Evolutionary conservation across 176 grass and related monocot species (phyloP).

Genomic region (Puya raimondii): DNA sequence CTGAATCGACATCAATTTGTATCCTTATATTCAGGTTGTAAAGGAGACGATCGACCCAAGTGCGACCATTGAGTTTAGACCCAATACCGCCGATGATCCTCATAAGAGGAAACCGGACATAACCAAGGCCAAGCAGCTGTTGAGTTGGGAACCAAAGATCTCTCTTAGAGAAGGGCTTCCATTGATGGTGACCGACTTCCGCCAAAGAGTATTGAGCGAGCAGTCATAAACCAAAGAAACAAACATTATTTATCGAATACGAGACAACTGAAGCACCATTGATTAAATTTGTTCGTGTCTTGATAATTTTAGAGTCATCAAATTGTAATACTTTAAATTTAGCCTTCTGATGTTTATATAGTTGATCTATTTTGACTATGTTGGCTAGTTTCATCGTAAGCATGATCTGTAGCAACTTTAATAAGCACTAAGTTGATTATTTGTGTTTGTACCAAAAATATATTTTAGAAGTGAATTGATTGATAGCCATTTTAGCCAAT

Average conservation of each 20-base stretch:
- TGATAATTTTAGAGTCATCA: slow-evolving; percentile 15
- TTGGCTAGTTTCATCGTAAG: no score
- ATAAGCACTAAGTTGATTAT: no score
- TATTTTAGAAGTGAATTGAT: no score
- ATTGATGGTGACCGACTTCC: slow-evolving; percentile 72
- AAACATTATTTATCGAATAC: slow-evolving; percentile 22
- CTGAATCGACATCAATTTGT: not conserved
- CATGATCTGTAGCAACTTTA: no score
- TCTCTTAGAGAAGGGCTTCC: slow-evolving; percentile 72
- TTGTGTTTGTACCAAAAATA: no score
- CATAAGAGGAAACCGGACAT: slow-evolving; percentile 86
- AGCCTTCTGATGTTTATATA: not conserved
- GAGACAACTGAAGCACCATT: slow-evolving; percentile 30
- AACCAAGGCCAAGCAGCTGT: slow-evolving; percentile 64
- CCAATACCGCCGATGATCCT: slow-evolving; percentile 81
- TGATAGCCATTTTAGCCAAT: no score
- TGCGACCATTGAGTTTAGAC: slow-evolving; percentile 58
- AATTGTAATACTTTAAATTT: not conserved
- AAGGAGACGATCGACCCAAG: slow-evolving; percentile 65
- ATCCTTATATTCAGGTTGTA: slow-evolving; percentile 34
- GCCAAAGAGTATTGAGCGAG: slow-evolving; percentile 51
- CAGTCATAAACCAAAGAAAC: slow-evolving; percentile 8
- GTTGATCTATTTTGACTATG: not conserved
- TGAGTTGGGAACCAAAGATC: slow-evolving; percentile 76
- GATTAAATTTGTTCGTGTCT: slow-evolving; percentile 21